Conservation (phyloP, 2,329 filamentous ascomycete species). For the Cladosporium sphaerospermum region DNA sequence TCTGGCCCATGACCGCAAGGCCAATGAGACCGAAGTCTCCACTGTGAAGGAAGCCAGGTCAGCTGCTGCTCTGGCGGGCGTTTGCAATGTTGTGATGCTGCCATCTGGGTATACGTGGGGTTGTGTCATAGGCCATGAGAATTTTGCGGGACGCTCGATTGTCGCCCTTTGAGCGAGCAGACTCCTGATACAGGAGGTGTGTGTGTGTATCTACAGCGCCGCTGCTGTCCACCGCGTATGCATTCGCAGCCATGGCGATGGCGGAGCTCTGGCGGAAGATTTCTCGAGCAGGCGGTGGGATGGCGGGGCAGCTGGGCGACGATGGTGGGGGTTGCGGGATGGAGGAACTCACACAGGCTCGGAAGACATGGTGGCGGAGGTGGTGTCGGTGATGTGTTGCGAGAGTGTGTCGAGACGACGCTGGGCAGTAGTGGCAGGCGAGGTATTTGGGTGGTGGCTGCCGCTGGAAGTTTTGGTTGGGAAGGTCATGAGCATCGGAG, state of each 20-base stretch:
- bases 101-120: neutral
- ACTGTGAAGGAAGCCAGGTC: constrained; percentile 26
- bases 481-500: constrained; percentile 2
- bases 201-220: no score
- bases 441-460: constrained; percentile 3
- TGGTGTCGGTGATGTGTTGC: constrained; percentile 8
- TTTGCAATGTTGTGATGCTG: neutral
- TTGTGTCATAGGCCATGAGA: constrained; percentile 4
- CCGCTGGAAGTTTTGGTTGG: constrained; percentile 3
- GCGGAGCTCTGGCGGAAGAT: neutral
- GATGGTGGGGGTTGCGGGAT: constrained; percentile 10
- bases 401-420: constrained; percentile 5
- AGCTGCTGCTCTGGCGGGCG: constrained; percentile 11
- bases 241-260: neutral
- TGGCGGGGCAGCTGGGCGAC: neutral
- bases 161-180: neutral
- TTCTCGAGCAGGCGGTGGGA: neutral
- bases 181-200: no score
- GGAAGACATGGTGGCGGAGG: constrained; percentile 22
- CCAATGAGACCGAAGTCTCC: constrained; percentile 51
- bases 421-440: neutral
- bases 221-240: no score
- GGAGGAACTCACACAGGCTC: constrained; percentile 25
- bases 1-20: constrained; percentile 48
- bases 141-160: constrained; percentile 4